Evolutionary conservation across 2,329 filamentous ascomycete genomes (phyloP), one percentile per base, ranked within the genome.

Genomic region (Apiospora malaysiana): DNA sequence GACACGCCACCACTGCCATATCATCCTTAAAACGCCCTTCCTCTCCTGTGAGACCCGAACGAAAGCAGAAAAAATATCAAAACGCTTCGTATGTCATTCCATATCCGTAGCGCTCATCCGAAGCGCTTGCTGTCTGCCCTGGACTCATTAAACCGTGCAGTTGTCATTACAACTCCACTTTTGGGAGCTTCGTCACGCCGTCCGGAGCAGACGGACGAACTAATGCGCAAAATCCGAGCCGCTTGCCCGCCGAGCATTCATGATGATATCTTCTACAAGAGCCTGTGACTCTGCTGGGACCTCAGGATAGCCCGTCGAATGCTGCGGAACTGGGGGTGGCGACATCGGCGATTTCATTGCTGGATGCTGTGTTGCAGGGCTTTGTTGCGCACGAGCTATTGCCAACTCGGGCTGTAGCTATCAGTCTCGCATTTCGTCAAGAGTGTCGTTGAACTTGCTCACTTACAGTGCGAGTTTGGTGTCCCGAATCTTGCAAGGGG

Each of bases 201-300:
- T 3, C 40, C 18, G n/a, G n/a, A 21, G 27, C 32, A 2, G 27
- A n/a, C 56, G 27, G 9, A n/a, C 32, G 56, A 18, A 2, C 37
- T 32, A 68, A 68, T 25, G 42, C 8, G 66, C 66, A 47, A 68
- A 68, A 5, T 47, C 46, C 43, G 66, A 68, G 8, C 73, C 75
- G 69, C 79, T 79, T n/a, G 78, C 78, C 69, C 74, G 75, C 37
- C 77, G 76, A n/a, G 79, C 79, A 72, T 78, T 78, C 66, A 73
- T 73, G 47, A 80, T 79, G 25, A 80, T 80, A 66, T 76, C 78
- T 70, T 80, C 79, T 4, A 80, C 78, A 65, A 80, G 73, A 66
- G 79, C 78, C 75, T 79, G 77, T 21, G 79, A 80, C 40, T 77
- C 79, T 45, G 77, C 77, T 18, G 78, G 78, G 27, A 79, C 79